Evolutionary conservation across 2,329 filamentous ascomycete genomes (phyloP).

Genomic region (Elsinoe batatas): DNA sequence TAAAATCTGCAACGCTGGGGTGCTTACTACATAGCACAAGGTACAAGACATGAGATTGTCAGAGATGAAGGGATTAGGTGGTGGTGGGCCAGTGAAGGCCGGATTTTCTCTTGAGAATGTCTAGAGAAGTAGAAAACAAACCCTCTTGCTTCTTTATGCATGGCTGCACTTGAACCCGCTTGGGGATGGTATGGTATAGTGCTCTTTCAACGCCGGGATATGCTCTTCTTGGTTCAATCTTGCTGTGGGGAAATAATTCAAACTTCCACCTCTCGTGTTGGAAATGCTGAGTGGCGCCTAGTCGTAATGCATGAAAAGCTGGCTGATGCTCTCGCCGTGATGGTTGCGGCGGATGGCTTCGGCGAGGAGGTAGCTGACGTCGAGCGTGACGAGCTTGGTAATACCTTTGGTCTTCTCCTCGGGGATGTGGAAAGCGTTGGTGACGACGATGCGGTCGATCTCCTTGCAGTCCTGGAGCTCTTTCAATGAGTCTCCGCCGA

Average conservation of each 20-base stretch:
- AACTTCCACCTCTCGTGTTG: neutral
- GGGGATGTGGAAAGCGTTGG: constrained; percentile 90
- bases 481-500: constrained; percentile 78
- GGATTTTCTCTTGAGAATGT: neutral
- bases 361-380: constrained; percentile 75
- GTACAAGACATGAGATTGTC: neutral
- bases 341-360: constrained; percentile 95
- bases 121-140: neutral
- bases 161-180: neutral
- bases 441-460: constrained; percentile 89
- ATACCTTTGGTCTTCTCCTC: constrained; percentile 59
- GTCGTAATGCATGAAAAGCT: constrained; percentile 38
- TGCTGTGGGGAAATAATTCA: neutral
- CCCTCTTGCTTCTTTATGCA: neutral
- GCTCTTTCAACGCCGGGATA: constrained; percentile 8
- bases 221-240: neutral
- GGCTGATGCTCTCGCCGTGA: constrained; percentile 73
- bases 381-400: constrained; percentile 79
- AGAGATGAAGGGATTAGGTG: neutral
- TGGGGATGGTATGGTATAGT: neutral
- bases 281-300: constrained; percentile 13
- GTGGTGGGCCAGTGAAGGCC: neutral
- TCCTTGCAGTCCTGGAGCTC: constrained; percentile 87
- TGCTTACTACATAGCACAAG: neutral
- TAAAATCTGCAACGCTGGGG: constrained; percentile 36